A percentile compares a stretch with the other conserved stretches of the same genome.
Evolutionary conservation across 2,329 filamentous ascomycete genomes (phyloP).

Genomic region (Cadophora malorum): DNA sequence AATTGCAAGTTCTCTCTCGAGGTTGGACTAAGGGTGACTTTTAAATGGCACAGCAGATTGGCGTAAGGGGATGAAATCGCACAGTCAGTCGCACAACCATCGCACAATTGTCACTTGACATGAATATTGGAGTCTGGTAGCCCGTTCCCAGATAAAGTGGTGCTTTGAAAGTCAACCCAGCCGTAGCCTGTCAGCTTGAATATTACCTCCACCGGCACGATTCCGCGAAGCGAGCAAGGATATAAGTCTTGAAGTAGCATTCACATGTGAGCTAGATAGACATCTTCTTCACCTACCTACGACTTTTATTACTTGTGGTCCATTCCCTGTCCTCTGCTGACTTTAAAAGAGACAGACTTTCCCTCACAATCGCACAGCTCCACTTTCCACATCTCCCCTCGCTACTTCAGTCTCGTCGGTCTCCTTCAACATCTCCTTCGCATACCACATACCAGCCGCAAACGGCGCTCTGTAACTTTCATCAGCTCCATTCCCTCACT

Average conservation of each 20-base stretch:
- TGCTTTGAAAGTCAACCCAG: too few species aligned
- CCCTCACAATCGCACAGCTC: not conserved
- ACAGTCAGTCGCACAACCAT: not conserved
- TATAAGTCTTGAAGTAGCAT: not conserved
- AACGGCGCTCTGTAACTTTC: not conserved
- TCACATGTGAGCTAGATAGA: not conserved
- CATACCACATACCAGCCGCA: constrained; percentile 2
- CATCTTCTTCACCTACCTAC: too few species aligned
- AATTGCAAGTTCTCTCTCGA: too few species aligned
- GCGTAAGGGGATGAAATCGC: not conserved
- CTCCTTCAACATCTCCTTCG: constrained; percentile 14
- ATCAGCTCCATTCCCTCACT: not conserved
- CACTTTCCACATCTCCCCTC: not conserved
- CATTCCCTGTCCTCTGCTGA: too few species aligned
- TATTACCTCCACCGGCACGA: not conserved
- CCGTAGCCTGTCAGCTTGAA: too few species aligned
- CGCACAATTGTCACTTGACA: not conserved
- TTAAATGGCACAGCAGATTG: not conserved
- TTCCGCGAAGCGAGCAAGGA: not conserved
- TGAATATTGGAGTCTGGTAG: too few species aligned
- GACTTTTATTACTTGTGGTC: too few species aligned
- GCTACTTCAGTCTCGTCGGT: not conserved
- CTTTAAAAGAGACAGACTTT: too few species aligned
- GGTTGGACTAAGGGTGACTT: not conserved
- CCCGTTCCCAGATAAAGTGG: too few species aligned